Evolutionary conservation across 2,329 filamentous ascomycete species (phyloP).

Genomic region (Aspergillus sp.): DNA sequence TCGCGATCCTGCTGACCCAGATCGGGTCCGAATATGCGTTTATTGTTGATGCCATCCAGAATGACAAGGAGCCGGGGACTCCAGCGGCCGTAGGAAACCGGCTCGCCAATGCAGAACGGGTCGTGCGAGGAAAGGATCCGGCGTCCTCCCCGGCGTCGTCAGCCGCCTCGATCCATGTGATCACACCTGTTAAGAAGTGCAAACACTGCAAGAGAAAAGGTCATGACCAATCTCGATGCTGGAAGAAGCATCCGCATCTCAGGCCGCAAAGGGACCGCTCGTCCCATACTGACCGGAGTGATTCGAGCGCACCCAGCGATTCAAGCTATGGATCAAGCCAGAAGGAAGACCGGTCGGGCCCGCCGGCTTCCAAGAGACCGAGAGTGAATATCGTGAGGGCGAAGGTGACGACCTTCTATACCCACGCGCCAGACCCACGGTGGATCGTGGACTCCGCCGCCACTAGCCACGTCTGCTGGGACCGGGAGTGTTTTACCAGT

Average conservation of each 20-base stretch:
- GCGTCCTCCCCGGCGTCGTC: neutral
- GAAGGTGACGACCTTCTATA: constrained; percentile 4
- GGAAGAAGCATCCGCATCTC: constrained; percentile 3
- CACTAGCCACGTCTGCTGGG: constrained; percentile 3
- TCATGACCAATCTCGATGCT: constrained; percentile 2
- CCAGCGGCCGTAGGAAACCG: neutral
- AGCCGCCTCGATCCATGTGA: constrained; percentile 1
- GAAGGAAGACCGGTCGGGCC: constrained; percentile 3
- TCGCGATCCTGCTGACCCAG: constrained; percentile 2
- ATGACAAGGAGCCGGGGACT: constrained; percentile 2
- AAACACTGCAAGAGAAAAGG: constrained; percentile 4
- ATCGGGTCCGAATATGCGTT: constrained; percentile 2
- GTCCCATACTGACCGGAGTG: neutral
- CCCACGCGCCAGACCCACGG: constrained; percentile 2
- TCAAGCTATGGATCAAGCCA: constrained; percentile 2
- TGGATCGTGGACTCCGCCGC: constrained; percentile 3
- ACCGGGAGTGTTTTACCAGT: constrained; percentile 3
- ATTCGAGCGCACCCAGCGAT: constrained; percentile 4
- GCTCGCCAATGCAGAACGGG: constrained; percentile 2
- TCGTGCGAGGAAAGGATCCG: constrained; percentile 4
- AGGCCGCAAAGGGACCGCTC: constrained; percentile 2
- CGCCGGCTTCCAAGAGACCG: constrained; percentile 1
- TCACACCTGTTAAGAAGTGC: constrained; percentile 1
- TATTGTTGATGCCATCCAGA: constrained; percentile 4
- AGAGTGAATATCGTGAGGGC: constrained; percentile 2